These are phyloP conservation scores for Paraphaeosphaeria minitans DNA, from an alignment of 2,329 filamentous ascomycete species.

Conservation along the genomic window DNA sequence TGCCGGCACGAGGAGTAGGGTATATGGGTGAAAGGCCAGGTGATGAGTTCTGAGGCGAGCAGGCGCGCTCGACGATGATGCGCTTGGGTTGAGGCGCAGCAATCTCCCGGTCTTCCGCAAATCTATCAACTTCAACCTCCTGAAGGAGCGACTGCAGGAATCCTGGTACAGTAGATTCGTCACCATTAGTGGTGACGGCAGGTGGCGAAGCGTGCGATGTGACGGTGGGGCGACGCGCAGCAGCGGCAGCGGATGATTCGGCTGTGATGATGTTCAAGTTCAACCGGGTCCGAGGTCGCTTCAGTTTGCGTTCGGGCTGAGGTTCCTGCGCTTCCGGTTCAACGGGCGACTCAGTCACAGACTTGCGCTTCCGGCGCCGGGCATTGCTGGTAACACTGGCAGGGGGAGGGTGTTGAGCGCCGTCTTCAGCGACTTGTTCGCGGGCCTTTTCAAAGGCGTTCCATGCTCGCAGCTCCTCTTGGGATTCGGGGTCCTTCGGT, in stretches of 20 bases:
- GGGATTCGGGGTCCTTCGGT: slow-evolving; percentile 68
- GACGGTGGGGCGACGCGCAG: slow-evolving; percentile 31
- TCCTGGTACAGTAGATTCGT: slow-evolving; percentile 63
- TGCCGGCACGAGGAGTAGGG: slow-evolving; percentile 66
- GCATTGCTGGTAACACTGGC: slow-evolving; percentile 39
- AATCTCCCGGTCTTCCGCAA: slow-evolving; percentile 44
- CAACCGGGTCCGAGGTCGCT: slow-evolving; percentile 81
- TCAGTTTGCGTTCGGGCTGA: slow-evolving; percentile 77
- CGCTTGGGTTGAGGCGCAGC: slow-evolving; percentile 47
- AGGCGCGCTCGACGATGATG: slow-evolving; percentile 48
- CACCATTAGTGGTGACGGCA: slow-evolving; percentile 23
- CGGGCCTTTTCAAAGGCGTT: slow-evolving; percentile 86
- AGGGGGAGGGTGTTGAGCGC: slow-evolving; percentile 25
- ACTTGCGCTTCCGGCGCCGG: slow-evolving; percentile 76
- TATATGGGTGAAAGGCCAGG: slow-evolving; percentile 71
- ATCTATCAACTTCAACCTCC: slow-evolving; percentile 71
- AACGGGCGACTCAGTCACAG: slow-evolving; percentile 71
- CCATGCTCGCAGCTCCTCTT: slow-evolving; percentile 86
- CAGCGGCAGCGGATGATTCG: slow-evolving; percentile 45
- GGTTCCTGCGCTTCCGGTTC: slow-evolving; percentile 66
- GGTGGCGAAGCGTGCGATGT: slow-evolving; percentile 37
- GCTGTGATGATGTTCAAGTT: slow-evolving; percentile 57
- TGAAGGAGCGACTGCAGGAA: slow-evolving; percentile 86
- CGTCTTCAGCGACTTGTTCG: slow-evolving; percentile 55
- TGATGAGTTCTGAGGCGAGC: slow-evolving; percentile 60